Base-by-base conservation (phyloP, 225 moss, liverwort and hornwort species). In the Lunularia cruciata region DNA sequence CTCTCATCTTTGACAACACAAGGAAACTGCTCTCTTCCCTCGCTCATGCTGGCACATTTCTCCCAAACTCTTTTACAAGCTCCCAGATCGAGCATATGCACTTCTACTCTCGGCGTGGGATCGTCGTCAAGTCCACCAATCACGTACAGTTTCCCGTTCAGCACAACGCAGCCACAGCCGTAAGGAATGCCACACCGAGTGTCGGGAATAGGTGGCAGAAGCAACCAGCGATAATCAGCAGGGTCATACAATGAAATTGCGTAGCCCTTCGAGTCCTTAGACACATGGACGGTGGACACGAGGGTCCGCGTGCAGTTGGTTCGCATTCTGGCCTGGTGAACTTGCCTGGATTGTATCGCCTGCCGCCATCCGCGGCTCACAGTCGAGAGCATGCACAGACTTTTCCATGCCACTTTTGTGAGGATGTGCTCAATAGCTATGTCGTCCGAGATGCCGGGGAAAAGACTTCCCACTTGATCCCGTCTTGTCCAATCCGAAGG, bases 351-450 rank as follows among this genome's bases (percentile, higher is more conserved):
- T 30, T 60, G 62, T 33, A 78, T 64, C 6, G 78, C 69, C 23
- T 45, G 67, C 59, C 68, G 67, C 78, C 68, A 78, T 5, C 61
- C 68, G 30, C 56, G 43, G 32, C 56, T 78, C 19, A 78, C 28
- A 13, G 59, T 37, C 48, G 63, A 46, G 28, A 78, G 66, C 2
- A 27, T 47, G 22, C 72, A 78, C 53, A 78, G 43, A 33, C 22
- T 63, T 56, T 61, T 78, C 73, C 78, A 78, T 19, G 62, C 18
- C 66, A 78, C 62, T 69, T 73, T 78, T 55, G 73, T 73, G 23
- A 55, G 60, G 47, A 69, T 63, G 26, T 73, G 73, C 53, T 73
- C 73, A 26, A 78, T 30, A 16, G 52, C 42, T 36, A 78, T 63
- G n/a, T 78, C 73, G 33, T 78, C 60, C 1, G 78, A 47, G 20